Evolutionary conservation across 805 yeast species (phyloP).

Genomic region (Wickerhamomyces sydowiorum): DNA sequence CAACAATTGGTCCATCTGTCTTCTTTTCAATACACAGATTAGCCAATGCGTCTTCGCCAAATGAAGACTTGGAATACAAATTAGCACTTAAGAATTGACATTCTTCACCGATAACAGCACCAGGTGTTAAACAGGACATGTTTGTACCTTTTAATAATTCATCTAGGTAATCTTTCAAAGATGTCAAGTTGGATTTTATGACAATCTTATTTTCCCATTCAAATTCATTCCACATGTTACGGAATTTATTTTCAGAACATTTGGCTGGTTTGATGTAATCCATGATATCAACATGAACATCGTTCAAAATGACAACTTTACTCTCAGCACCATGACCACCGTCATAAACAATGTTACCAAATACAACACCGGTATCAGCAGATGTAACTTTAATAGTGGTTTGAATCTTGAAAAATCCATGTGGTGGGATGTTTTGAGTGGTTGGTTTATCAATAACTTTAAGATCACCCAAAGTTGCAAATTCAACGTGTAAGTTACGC

Average conservation of each 20-base stretch:
- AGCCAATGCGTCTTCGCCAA: conserved; percentile 97
- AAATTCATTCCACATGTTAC: conserved; percentile 98
- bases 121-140: conserved; percentile 91
- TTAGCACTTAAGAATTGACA: conserved; percentile 93
- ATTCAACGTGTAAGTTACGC: conserved; percentile 87
- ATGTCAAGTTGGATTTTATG: conserved; percentile 60
- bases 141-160: conserved; percentile 77
- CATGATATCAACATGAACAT: conserved; percentile 93
- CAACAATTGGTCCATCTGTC: conserved; percentile 69
- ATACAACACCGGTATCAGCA: conserved; percentile 96
- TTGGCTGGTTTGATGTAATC: conserved; percentile 96
- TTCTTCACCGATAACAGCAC: conserved; percentile 83
- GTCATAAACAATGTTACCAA: conserved; percentile 95
- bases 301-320: conserved; percentile 86
- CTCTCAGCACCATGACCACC: conserved; percentile 90
- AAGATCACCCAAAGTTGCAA: conserved; percentile 93
- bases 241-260: conserved; percentile 83
- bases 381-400: conserved; percentile 91
- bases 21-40: conserved; percentile 88
- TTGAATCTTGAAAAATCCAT: conserved; percentile 87
- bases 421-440: conserved; percentile 91
- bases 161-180: conserved; percentile 74
- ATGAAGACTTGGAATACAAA: conserved; percentile 83
- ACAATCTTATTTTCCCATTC: conserved; percentile 99
- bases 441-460: conserved; percentile 91